These are phyloP conservation scores for Smithsoniella earleae DNA, from an alignment of 163 green algal species.

Conservation along the genomic window DNA sequence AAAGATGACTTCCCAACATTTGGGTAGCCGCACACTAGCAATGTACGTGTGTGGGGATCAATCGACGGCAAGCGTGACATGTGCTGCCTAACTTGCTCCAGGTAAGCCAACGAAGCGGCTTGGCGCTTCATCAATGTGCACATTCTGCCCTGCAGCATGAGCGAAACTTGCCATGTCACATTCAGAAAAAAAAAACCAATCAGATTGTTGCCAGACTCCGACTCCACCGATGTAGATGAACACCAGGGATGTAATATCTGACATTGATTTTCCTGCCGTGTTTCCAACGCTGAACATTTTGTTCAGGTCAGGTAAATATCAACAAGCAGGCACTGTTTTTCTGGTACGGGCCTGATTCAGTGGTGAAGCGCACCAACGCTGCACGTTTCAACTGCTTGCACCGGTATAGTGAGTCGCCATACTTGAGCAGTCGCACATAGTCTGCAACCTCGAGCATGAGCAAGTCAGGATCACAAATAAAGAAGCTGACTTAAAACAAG, in stretches of 20 bases:
- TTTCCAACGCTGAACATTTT: too few species aligned
- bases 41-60: constrained; percentile 91
- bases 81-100: constrained; percentile 98
- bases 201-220: too few species aligned
- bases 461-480: too few species aligned
- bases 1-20: constrained; percentile 97
- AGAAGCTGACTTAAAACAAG: too few species aligned
- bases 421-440: constrained; percentile 97
- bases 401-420: constrained; percentile 95
- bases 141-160: constrained; percentile 93
- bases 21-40: constrained; percentile 95
- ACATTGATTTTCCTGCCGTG: too few species aligned
- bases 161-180: too few species aligned
- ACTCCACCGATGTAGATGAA: too few species aligned
- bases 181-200: too few species aligned
- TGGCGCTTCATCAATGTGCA: constrained; percentile 98
- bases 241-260: too few species aligned
- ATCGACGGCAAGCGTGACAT: constrained; percentile 93
- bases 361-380: constrained; percentile 59
- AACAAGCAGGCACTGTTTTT: too few species aligned
- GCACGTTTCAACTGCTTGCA: constrained; percentile 98
- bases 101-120: constrained; percentile 78
- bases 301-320: too few species aligned
- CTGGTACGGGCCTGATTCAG: neutral
- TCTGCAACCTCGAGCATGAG: constrained; percentile 49